A percentile compares a stretch with the other conserved stretches of the same genome.
These are phyloP conservation scores for Carex arenaria DNA, from an alignment of 202 grass and related monocot genomes.

Conservation along the genomic window DNA sequence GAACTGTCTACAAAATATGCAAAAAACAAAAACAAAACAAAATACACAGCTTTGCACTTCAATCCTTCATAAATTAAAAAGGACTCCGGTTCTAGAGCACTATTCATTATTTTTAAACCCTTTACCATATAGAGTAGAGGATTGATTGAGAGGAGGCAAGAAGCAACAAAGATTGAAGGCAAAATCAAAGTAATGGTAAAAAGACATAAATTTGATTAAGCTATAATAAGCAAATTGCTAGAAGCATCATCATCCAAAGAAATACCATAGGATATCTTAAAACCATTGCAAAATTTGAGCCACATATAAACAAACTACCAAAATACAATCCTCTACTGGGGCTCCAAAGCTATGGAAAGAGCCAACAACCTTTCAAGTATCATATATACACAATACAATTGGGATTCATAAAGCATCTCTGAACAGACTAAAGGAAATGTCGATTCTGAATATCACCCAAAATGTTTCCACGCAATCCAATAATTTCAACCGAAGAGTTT, in stretches of 20 bases:
- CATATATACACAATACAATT: background rate
- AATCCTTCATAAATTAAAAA: too few species aligned
- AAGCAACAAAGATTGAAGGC: background rate
- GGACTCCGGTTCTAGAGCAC: too few species aligned
- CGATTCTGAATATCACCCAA: constrained; percentile 23
- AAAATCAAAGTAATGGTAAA: background rate
- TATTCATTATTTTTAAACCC: background rate
- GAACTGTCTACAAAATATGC: too few species aligned
- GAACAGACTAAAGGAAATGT: constrained; percentile 17
- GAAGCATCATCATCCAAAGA: background rate
- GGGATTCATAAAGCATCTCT: background rate
- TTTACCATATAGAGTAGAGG: background rate
- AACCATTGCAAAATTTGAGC: background rate
- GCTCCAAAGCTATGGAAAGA: background rate
- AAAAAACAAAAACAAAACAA: too few species aligned
- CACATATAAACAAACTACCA: background rate
- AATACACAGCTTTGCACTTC: too few species aligned
- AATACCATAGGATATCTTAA: background rate
- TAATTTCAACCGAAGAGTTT: constrained; percentile 47
- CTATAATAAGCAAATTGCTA: background rate
- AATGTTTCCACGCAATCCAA: constrained; percentile 64
- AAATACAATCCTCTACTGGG: background rate
- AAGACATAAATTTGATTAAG: background rate
- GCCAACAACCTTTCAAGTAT: background rate
- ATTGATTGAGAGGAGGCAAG: background rate